Base-by-base conservation (phyloP, 495 filamentous ascomycete species). In the Cercophora scortea region DNA sequence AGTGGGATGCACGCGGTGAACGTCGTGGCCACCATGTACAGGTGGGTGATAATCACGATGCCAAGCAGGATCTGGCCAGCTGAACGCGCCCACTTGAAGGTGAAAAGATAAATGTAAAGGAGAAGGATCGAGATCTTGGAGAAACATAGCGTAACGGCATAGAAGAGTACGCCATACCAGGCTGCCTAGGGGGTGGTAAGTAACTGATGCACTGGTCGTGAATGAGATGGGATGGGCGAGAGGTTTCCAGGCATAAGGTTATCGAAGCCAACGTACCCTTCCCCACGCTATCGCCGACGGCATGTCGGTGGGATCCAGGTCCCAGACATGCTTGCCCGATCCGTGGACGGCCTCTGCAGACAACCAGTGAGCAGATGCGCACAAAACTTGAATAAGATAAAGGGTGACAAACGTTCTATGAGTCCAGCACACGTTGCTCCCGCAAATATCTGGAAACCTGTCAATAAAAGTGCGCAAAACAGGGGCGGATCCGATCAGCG, bases 81-180 rank as follows among this genome's bases (percentile, higher is more conserved):
- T 25, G 53, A 42, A 8, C 62, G 65, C 4, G 63, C 57, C 57
- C 63, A 70, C 33, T 59, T 59, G 55, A 66, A 67, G 48, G 58
- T 58, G 48, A 74, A 71, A 33, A 72, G 57, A 45, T 67, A 62
- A 32, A 67, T 63, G 57, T 74, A 74, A 36, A 74, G 62, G 8
- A 53, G 52, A 8, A 74, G 42, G 41, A 71, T 67, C 54, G 63
- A 13, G 54, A 35, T 48, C 59, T 55, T 61, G 41, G 41, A 15
- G 52, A 64, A 65, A 47, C 46, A 43, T 32, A 66, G 61, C 42
- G 56, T 58, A 18, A 64, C 42, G 40, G 56, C 51, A 51, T 68
- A 66, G 32, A 60, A 64, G 2, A 68, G 48, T 32, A 66, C 62
- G 10, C 59, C 54, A 34, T 64, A 62, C 59, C 64, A 67, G 11